Evolutionary conservation across 2,329 filamentous ascomycete species (phyloP).

Genomic region (Pseudogymnoascus sp.): DNA sequence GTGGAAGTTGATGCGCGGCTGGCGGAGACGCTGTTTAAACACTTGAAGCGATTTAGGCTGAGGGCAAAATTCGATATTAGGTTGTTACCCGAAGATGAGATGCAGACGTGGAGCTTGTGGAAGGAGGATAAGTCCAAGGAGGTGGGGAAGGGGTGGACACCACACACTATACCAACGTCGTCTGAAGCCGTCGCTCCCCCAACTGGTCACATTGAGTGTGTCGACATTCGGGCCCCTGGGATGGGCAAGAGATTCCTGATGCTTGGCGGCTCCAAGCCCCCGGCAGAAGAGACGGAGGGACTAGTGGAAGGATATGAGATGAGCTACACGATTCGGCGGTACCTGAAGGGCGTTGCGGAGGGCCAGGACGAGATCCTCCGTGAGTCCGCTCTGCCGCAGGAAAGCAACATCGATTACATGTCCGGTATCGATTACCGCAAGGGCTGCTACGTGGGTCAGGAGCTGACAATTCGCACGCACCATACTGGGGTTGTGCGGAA

Average conservation of each 20-base stretch:
- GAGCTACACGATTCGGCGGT: conserved; percentile 67
- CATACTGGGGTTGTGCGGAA: conserved; percentile 92
- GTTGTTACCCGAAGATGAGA: conserved; percentile 55
- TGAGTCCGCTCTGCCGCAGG: conserved; percentile 70
- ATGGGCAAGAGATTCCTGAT: conserved; percentile 45
- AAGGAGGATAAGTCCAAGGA: conserved; percentile 40
- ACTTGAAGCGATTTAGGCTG: conserved; percentile 79
- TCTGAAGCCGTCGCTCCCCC: neutral
- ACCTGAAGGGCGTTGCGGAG: conserved; percentile 74
- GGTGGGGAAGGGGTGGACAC: conserved; percentile 12
- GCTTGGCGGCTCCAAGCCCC: conserved; percentile 28
- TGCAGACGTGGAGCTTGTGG: conserved; percentile 68
- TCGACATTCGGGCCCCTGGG: conserved; percentile 46
- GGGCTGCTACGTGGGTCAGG: conserved; percentile 94
- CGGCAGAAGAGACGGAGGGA: conserved; percentile 30
- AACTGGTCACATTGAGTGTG: conserved; percentile 19
- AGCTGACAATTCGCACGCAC: conserved; percentile 89
- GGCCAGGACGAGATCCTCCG: conserved; percentile 69
- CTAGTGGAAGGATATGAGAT: conserved; percentile 40
- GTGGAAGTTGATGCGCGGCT: conserved; percentile 74
- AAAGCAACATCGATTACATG: conserved; percentile 82
- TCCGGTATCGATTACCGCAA: conserved; percentile 86
- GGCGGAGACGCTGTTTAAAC: conserved; percentile 53
- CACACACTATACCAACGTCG: conserved; percentile 12
- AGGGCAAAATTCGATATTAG: conserved; percentile 68